phyloP scores from a whole-genome alignment of 169 alveolate genomes.

The Plasmodium cynomolgi region DNA sequence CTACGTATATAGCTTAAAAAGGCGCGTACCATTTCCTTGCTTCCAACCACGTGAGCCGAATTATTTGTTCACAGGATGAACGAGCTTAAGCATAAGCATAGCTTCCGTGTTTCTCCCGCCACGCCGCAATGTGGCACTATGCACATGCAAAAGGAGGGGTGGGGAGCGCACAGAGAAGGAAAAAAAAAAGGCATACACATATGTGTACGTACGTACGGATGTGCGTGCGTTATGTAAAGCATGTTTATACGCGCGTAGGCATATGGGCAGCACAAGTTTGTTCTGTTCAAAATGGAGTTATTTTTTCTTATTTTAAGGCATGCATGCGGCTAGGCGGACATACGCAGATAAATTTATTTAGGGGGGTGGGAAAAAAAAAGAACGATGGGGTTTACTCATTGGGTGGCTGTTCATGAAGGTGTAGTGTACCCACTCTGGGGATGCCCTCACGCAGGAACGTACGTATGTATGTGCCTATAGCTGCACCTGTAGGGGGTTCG shows the following conservation, averaged over 20 bases:
- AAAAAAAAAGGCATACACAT: neutral
- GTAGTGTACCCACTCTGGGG: neutral
- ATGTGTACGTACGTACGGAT: neutral
- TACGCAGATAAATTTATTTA: neutral
- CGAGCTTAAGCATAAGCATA: neutral
- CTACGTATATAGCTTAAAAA: neutral
- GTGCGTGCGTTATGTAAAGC: neutral
- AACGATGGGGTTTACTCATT: neutral
- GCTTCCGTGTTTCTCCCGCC: neutral
- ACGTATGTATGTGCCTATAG: neutral
- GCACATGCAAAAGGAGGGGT: neutral
- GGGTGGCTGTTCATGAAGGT: neutral
- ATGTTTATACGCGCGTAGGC: neutral
- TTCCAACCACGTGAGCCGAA: neutral
- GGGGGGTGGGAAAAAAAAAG: neutral
- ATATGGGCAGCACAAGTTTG: neutral
- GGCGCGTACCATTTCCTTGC: neutral
- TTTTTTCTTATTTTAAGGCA: neutral
- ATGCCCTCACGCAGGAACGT: neutral
- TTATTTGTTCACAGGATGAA: neutral
- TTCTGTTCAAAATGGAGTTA: neutral
- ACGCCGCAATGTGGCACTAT: neutral
- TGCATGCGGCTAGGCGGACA: neutral
- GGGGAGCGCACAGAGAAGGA: neutral
- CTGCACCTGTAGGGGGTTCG: neutral